Evolutionary conservation across 768 basidiomycete species (phyloP), one percentile per base, ranked within the genome.

Genomic region (Suillus alpinus): DNA sequence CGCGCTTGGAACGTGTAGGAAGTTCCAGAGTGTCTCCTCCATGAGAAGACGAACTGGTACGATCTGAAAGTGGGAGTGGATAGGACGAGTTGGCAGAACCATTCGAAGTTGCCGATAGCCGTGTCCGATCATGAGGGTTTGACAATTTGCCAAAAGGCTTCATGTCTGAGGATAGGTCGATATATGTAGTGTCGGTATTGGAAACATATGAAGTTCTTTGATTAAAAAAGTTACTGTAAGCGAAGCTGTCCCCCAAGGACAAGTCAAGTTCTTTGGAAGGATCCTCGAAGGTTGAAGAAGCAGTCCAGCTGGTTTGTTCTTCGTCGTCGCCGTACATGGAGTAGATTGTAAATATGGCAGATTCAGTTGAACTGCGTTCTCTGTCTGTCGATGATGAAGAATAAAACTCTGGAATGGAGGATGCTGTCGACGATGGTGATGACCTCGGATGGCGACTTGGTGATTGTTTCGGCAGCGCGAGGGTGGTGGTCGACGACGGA

Each of bases 271-370:
- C 78, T 58, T 78, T 77, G 47, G 75, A 68, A 37, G 67, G 73
- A 51, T 69, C 76, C 62, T 75, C 76, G 61, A 76, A 71, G 62
- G 75, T 69, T 60, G 76, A 67, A 66, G 71, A 64, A 66, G 74
- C 68, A 70, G 77, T 68, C 81, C 83, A 86, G 77, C 81, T 82
- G 56, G 77, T 72, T 56, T 76, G 75, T 65, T 70, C 63, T 59
- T 71, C 68, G 60, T 86, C 83, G 70, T 87, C 86, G 57, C 85
- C 85, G 71, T 94, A 94, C 91, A 92, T 92, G 53, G 89, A 91
- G 72, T 92, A 94, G 59, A 94, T 93, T 57, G 89, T 86, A 70
- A 88, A 85, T 69, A 93, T 89, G 13, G 90, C 85, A 53, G 88
- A 85, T 67, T 91, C 90, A 13, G 88, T 85, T 0, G 88, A 86